Base-by-base conservation (phyloP, 2,329 filamentous ascomycete species). In the Metarhizium album region DNA sequence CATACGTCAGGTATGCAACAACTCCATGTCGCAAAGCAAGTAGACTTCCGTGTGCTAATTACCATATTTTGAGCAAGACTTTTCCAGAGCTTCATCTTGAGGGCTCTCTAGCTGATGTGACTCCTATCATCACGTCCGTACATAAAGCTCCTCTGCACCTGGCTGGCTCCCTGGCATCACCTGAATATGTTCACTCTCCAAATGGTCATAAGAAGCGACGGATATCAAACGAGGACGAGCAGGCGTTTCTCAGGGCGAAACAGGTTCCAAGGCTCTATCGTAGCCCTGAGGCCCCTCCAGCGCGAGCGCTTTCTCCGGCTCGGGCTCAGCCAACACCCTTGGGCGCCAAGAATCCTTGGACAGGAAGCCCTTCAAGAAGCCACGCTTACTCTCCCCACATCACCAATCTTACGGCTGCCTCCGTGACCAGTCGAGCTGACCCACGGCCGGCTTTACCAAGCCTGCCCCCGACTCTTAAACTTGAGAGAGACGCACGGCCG, bases 171-270 rank as follows among this genome's bases (percentile, higher is more conserved):
- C 22, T 49, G 52, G 68, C 68, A 40, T 68, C 71, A 3, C 69
- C 74, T 9, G 70, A 75, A 51, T 79, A 79, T 55, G 60, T 72
- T 13, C 68, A 76, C 61, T 77, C 76, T 29, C 70, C 76, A 24
- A 70, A 59, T 53, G 61, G 63, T n/a, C 67, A 64, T 59, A 79
- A 78, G 64, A 70, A 74, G 53, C 71, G 71, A 55, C 69, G 74
- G 18, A 55, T 70, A 7, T 73, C 71, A 2, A 60, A 66, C 48
- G 73, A 74, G 3, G 63, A 67, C 20, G 69, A 71, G 24, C 60
- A 59, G 31, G 70, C 72, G 27, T 53, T 38, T 6, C 66, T 72
- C 49, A 65, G 70, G 45, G 64, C 62, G 3, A 72, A 68, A 54
- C 72, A 71, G 42, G 64, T 77, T 14, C 75, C 76, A 27, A 68